phyloP scores from a whole-genome alignment of 371 early-diverging fungal species.

The Cokeromyces recurvatus region DNA sequence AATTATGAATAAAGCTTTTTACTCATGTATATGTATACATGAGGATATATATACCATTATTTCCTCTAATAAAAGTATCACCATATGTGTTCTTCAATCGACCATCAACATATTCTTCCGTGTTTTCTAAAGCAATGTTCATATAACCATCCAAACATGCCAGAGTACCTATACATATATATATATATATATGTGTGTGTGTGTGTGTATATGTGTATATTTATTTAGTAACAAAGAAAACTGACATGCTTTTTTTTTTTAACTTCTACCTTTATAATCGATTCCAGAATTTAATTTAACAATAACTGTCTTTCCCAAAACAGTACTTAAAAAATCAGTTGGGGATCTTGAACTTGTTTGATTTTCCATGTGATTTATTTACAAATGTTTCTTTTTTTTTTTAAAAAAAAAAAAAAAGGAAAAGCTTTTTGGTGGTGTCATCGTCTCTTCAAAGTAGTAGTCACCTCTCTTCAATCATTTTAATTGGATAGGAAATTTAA shows the following conservation, averaged over 20 bases:
- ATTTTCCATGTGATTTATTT: slow-evolving; percentile 29
- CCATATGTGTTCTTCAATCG: slow-evolving; percentile 88
- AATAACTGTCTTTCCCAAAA: slow-evolving; percentile 79
- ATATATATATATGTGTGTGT: no score
- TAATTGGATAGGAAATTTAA: no score
- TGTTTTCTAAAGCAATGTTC: slow-evolving; percentile 97
- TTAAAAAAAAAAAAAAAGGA: background rate
- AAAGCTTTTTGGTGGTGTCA: no score
- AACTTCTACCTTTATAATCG: slow-evolving; percentile 79
- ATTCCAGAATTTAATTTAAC: slow-evolving; percentile 94
- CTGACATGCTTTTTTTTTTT: no score
- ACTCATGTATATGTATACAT: no score
- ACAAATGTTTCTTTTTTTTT: no score
- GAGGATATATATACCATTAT: no score
- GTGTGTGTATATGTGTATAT: no score
- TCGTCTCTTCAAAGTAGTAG: no score
- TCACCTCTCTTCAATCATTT: background rate
- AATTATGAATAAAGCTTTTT: no score
- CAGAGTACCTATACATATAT: slow-evolving; percentile 61
- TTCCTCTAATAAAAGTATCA: slow-evolving; percentile 95
- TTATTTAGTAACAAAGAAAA: no score
- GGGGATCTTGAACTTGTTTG: slow-evolving; percentile 52
- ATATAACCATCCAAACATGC: slow-evolving; percentile 98
- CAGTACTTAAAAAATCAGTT: slow-evolving; percentile 76
- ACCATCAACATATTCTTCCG: slow-evolving; percentile 94